These are phyloP conservation scores for Linnemannia hyalina DNA, from an alignment of 192 early-diverging fungal genomes.

Conservation along the genomic window DNA sequence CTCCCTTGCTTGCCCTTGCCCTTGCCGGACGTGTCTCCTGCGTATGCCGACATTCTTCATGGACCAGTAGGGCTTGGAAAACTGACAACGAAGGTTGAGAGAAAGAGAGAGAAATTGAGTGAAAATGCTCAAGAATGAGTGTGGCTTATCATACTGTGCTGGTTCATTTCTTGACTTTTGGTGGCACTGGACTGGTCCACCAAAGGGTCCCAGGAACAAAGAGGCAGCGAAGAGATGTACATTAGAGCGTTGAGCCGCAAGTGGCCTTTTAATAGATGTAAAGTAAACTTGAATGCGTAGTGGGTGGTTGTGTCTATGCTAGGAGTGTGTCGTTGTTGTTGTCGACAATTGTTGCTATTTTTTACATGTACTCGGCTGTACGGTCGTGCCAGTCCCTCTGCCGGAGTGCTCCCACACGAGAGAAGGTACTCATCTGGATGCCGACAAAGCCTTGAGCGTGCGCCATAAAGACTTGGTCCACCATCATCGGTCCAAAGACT, in stretches of 20 bases:
- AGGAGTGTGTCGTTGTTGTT: not conserved
- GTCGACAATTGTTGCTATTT: not conserved
- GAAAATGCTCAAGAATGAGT: not conserved
- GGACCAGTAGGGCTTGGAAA: no score
- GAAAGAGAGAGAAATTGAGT: not conserved
- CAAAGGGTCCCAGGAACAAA: not conserved
- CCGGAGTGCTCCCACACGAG: constrained; percentile 44
- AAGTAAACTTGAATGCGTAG: not conserved
- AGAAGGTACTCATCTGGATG: constrained; percentile 54
- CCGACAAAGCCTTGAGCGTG: constrained; percentile 48
- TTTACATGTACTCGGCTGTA: constrained; percentile 46
- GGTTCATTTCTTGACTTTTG: not conserved
- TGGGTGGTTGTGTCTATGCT: constrained; percentile 5
- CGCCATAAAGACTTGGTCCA: constrained; percentile 52
- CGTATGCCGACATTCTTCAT: not conserved
- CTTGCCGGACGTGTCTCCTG: not conserved
- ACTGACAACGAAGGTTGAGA: no score
- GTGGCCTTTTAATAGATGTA: not conserved
- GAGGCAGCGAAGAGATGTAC: not conserved
- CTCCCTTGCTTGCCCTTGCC: not conserved
- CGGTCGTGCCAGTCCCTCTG: constrained; percentile 42
- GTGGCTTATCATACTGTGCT: not conserved
- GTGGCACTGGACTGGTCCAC: not conserved
- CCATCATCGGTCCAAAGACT: constrained; percentile 50
- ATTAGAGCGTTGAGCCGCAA: not conserved